A percentile compares a stretch with the other conserved stretches of the same genome.
Conservation (phyloP, 306 rosid genomes). For the Gleditsia sinensis region DNA sequence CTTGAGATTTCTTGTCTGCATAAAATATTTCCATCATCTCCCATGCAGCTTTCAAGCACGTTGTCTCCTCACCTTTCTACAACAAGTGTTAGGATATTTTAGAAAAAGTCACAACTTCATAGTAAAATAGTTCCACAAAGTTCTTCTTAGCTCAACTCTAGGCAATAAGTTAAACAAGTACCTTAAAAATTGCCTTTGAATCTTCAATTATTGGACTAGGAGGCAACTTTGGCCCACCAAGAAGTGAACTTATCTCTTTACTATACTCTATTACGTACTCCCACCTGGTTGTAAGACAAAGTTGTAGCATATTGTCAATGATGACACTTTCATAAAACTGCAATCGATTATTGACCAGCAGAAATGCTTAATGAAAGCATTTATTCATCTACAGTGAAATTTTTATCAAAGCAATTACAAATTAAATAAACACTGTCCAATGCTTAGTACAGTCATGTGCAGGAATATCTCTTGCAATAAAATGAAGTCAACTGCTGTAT, state of each 20-base stretch:
- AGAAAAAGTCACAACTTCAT: conserved; percentile 2
- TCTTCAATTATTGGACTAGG: conserved; percentile 64
- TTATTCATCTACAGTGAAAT: background rate
- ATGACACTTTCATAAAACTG: background rate
- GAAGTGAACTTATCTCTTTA: conserved; percentile 73
- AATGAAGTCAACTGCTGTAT: background rate
- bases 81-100: conserved; percentile 22
- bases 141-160: conserved; percentile 3
- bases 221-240: conserved; percentile 53
- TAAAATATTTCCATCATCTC: conserved; percentile 89
- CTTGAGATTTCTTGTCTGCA: conserved; percentile 84
- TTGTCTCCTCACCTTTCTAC: conserved; percentile 75
- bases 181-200: conserved; percentile 57
- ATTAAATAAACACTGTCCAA: background rate
- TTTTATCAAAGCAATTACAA: background rate
- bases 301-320: conserved; percentile 18
- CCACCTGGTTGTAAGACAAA: conserved; percentile 64
- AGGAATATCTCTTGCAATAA: background rate
- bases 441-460: background rate
- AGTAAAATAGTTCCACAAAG: conserved; percentile 21
- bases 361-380: background rate
- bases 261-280: conserved; percentile 86
- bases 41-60: conserved; percentile 92
- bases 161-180: conserved; percentile 22
- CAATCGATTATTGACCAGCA: background rate